A percentile compares a stretch with the other conserved stretches of the same genome.
These are phyloP conservation scores for Macrocybe gigantea DNA, from an alignment of 768 basidiomycete genomes.

Conservation along the genomic window DNA sequence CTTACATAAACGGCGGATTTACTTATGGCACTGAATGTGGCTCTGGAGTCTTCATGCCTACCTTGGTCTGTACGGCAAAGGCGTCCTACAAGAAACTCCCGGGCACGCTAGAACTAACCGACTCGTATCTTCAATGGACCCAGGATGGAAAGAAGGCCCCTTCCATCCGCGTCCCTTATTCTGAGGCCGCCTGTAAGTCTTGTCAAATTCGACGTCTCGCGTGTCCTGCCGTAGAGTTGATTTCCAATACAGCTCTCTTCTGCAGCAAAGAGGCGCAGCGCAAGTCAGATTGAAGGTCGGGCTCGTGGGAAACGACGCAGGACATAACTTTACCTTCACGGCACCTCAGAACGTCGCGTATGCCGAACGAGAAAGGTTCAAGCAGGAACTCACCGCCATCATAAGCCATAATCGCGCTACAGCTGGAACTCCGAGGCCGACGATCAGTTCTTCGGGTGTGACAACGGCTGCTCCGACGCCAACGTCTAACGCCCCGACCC, in stretches of 20 bases:
- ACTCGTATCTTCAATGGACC: constrained; percentile 72
- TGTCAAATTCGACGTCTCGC: constrained; percentile 7
- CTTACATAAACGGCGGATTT: too few relatives aligned
- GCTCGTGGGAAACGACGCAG: constrained; percentile 60
- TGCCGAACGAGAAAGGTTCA: constrained; percentile 77
- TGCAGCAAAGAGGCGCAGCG: constrained; percentile 77
- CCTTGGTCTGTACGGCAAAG: constrained; percentile 64
- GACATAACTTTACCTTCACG: constrained; percentile 80
- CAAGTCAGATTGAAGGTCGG: constrained; percentile 78
- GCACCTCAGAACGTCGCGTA: constrained; percentile 59
- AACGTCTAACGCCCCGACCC: constrained; percentile 23
- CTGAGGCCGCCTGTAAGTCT: constrained; percentile 57
- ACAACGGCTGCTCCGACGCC: constrained; percentile 9
- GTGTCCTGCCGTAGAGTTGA: constrained; percentile 3
- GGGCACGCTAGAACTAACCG: constrained; percentile 72
- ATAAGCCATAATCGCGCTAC: constrained; percentile 66
- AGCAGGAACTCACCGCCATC: constrained; percentile 69
- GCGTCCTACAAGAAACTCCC: constrained; percentile 81
- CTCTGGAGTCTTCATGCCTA: constrained; percentile 47
- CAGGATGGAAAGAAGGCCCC: constrained; percentile 64
- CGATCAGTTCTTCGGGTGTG: constrained; percentile 18
- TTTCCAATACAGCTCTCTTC: constrained; percentile 55
- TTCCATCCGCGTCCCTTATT: constrained; percentile 55
- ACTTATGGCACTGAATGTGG: constrained; percentile 1
- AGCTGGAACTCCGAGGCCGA: constrained; percentile 21